phyloP scores from a whole-genome alignment of 2,329 filamentous ascomycete genomes.

The Fusarium annulatum region DNA sequence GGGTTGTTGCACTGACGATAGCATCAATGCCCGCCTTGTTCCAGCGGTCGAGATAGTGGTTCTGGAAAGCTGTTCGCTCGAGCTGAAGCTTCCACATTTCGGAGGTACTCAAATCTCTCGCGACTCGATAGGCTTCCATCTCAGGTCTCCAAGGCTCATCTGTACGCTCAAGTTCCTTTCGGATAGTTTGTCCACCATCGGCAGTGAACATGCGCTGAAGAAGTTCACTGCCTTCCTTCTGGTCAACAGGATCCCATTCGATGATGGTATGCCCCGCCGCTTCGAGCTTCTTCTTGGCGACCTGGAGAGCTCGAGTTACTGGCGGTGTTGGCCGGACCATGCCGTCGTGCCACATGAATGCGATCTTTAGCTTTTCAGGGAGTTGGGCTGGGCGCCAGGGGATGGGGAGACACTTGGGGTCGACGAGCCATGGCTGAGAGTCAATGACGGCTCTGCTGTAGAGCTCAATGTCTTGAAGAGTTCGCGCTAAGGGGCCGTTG shows the following conservation, averaged over 20 bases:
- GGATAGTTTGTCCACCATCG: constrained; percentile 58
- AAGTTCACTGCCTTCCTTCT: constrained; percentile 52
- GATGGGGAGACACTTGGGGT: constrained; percentile 68
- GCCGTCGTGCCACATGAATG: constrained; percentile 73
- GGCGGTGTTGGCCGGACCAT: constrained; percentile 75
- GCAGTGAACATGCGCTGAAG: constrained; percentile 60
- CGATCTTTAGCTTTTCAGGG: constrained; percentile 62
- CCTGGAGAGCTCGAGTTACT: constrained; percentile 65
- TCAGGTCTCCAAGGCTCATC: constrained; percentile 57
- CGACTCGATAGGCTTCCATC: constrained; percentile 49
- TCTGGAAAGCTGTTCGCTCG: constrained; percentile 59
- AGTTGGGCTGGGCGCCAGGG: constrained; percentile 60
- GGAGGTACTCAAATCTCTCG: constrained; percentile 53
- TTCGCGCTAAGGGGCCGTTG: constrained; percentile 70
- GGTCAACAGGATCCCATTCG: constrained; percentile 60
- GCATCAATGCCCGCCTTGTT: constrained; percentile 65
- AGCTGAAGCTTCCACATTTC: constrained; percentile 62
- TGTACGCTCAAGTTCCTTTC: constrained; percentile 52
- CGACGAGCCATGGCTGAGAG: constrained; percentile 65
- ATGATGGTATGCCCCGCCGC: constrained; percentile 62
- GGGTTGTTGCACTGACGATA: constrained; percentile 67
- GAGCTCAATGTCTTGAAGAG: constrained; percentile 64
- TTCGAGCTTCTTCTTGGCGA: constrained; percentile 56
- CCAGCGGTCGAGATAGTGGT: constrained; percentile 60
- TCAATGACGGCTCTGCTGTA: constrained; percentile 65